A percentile compares a stretch with the other conserved stretches of the same genome.
phyloP scores from a whole-genome alignment of 768 basidiomycete genomes.

The Sistotremastrum suecicum region DNA sequence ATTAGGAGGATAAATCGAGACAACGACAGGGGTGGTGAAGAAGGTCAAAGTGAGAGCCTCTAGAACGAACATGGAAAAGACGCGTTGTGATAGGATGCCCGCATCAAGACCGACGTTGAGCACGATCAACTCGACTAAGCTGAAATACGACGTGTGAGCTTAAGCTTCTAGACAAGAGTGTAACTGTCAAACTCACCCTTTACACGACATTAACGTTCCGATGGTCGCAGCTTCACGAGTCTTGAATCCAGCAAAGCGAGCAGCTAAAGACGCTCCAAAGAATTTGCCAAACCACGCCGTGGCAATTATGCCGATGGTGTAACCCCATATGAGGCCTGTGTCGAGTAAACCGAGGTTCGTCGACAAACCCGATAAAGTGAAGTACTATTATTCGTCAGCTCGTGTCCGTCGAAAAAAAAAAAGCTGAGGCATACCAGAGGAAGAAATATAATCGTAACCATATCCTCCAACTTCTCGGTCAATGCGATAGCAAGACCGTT shows the following conservation, averaged over 20 bases:
- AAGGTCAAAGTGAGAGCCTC: slow-evolving; percentile 73
- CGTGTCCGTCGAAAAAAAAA: neutral
- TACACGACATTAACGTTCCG: slow-evolving; percentile 90
- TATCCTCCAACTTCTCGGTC: slow-evolving; percentile 95
- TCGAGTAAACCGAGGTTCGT: slow-evolving; percentile 81
- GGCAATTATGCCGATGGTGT: slow-evolving; percentile 61
- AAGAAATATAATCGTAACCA: slow-evolving; percentile 80
- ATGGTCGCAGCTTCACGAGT: slow-evolving; percentile 76
- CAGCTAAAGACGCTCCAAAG: slow-evolving; percentile 63
- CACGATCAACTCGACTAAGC: slow-evolving; percentile 87
- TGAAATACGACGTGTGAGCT: slow-evolving; percentile 13
- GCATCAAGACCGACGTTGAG: slow-evolving; percentile 85
- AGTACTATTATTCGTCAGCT: slow-evolving; percentile 44
- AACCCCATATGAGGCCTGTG: slow-evolving; percentile 82
- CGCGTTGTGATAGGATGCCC: slow-evolving; percentile 56
- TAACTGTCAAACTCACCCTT: slow-evolving; percentile 70
- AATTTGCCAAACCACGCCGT: slow-evolving; percentile 86
- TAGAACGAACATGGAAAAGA: slow-evolving; percentile 94
- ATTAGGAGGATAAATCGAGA: slow-evolving; percentile 50
- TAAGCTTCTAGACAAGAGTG: neutral
- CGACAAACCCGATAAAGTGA: slow-evolving; percentile 79
- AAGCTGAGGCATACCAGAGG: slow-evolving; percentile 40
- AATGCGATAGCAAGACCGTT: slow-evolving; percentile 75
- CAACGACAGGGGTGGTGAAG: slow-evolving; percentile 71
- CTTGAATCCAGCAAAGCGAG: slow-evolving; percentile 51